Base-by-base conservation (phyloP, 495 filamentous ascomycete genomes). In the Penicillium roqueforti region DNA sequence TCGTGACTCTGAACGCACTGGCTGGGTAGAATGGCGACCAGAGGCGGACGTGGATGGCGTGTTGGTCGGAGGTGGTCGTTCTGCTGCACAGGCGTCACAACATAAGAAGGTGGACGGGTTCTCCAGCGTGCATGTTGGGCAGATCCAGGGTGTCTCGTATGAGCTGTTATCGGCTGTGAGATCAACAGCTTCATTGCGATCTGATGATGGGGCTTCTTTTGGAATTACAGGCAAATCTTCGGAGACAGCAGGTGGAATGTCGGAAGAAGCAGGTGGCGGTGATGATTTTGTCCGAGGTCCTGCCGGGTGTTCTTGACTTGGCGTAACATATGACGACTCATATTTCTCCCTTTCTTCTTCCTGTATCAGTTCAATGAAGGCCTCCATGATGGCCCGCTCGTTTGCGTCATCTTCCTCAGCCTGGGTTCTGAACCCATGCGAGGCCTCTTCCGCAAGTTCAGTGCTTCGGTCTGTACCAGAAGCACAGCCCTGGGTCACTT, bases 401-500 rank as follows among this genome's bases (percentile, higher is more conserved):
- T 96, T 92, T 1, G 89, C 92, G 58, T 91, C 86, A 47, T 96
- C 91, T 60, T 93, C 88, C 60, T 95, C 89, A 0, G 89, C 88
- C 63, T 91, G 79, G 0, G 92, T 96, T 36, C 80, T 75, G 75
- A 93, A 91, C 0, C 90, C 89, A 59, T 86, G 69, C 4, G 82
- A 83, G 6, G 87, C 87, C 56, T 86, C 79, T 51, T 91, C 82
- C 3, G 85, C 85, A 41, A 89, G 82, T 25, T 81, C 74, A 19
- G 67, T 65, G 40, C 71, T 71, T 37, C 76, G 77, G 10, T 78
- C 77, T 18, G 78, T 85, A 20, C 83, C 83, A 42, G 87, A 89
- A 3, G 82, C 91, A 67, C 92, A 97, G 11, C 89, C 89, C 45
- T 83, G 75, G 6, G 79, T 80, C 9, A 85, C 82, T 8, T 81